Percentiles rank a stretch among this genome's conserved stretches.
These are phyloP conservation scores for Coemansia sp. DNA, from an alignment of 192 early-diverging fungal species.

Conservation along the genomic window DNA sequence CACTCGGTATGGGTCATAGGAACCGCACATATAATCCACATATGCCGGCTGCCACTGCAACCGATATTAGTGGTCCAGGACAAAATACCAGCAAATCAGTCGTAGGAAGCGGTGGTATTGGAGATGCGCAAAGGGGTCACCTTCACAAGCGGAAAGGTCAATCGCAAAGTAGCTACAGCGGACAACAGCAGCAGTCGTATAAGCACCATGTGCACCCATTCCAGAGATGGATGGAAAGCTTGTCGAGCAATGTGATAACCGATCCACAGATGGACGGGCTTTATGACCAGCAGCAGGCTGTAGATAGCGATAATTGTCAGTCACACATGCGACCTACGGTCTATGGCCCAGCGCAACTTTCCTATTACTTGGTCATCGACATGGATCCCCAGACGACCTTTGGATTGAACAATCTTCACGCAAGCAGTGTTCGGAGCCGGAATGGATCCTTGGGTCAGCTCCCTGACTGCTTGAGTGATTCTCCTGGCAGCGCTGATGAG, in stretches of 20 bases:
- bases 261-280: conserved; percentile 39
- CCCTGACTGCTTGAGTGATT: conserved; percentile 2
- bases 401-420: conserved; percentile 27
- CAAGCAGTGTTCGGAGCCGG: conserved; percentile 31
- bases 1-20: not conserved
- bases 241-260: conserved; percentile 19
- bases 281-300: not conserved
- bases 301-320: not conserved
- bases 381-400: conserved; percentile 54
- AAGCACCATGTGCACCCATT: conserved; percentile 13
- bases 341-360: conserved; percentile 27
- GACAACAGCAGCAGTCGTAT: not conserved
- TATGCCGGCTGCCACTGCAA: conserved; percentile 2
- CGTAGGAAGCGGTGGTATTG: not conserved
- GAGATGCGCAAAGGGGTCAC: not conserved
- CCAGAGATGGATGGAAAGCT: conserved; percentile 47
- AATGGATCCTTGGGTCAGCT: conserved; percentile 44
- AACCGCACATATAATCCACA: conserved; percentile 5
- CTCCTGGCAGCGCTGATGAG: conserved; percentile 5
- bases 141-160: not conserved
- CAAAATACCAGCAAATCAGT: not conserved
- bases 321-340: not conserved
- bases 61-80: conserved; percentile 7
- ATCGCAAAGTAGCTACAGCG: not conserved
- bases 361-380: conserved; percentile 48